These are phyloP conservation scores for Aquilaria agallochum DNA, from an alignment of 441 rosid genomes.

Conservation along the genomic window DNA sequence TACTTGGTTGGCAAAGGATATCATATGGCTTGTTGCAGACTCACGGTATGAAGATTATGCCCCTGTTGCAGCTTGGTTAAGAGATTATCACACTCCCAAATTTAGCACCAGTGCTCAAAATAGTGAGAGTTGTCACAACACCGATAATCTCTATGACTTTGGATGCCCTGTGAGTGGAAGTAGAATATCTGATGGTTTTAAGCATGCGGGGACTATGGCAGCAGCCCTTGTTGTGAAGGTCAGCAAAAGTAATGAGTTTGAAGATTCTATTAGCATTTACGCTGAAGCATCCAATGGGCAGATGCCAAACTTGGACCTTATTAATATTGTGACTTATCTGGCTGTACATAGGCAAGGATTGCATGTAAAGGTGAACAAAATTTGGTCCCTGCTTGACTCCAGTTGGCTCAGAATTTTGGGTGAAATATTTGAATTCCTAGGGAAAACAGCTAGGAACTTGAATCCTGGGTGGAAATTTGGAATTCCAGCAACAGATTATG, in stretches of 20 bases:
- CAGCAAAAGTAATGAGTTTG: slow-evolving; percentile 43
- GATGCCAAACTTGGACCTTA: slow-evolving; percentile 96
- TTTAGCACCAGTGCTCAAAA: slow-evolving; percentile 35
- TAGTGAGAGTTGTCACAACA: slow-evolving; percentile 28
- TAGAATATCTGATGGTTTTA: slow-evolving; percentile 41
- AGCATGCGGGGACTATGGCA: slow-evolving; percentile 32
- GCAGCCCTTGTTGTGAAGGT: slow-evolving; percentile 88
- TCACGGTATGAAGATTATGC: slow-evolving; percentile 80
- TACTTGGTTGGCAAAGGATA: slow-evolving; percentile 93
- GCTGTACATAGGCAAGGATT: slow-evolving; percentile 90
- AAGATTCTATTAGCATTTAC: slow-evolving; percentile 62
- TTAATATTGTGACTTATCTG: slow-evolving; percentile 84
- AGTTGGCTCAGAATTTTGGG: slow-evolving; percentile 58
- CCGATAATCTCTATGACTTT: slow-evolving; percentile 16
- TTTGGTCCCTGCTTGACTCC: slow-evolving; percentile 50
- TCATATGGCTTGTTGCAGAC: slow-evolving; percentile 88
- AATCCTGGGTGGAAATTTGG: slow-evolving; percentile 81
- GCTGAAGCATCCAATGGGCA: slow-evolving; percentile 98
- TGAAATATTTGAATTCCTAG: slow-evolving; percentile 53
- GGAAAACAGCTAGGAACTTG: slow-evolving; percentile 49
- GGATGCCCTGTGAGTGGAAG: slow-evolving; percentile 19
- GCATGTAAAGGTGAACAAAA: slow-evolving; percentile 64
- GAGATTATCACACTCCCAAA: slow-evolving; percentile 69
- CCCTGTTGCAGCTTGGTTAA: slow-evolving; percentile 81
- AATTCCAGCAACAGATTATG: slow-evolving; percentile 70